Base-by-base conservation (phyloP, 2,329 filamentous ascomycete species). In the Ilyonectria destructans region DNA sequence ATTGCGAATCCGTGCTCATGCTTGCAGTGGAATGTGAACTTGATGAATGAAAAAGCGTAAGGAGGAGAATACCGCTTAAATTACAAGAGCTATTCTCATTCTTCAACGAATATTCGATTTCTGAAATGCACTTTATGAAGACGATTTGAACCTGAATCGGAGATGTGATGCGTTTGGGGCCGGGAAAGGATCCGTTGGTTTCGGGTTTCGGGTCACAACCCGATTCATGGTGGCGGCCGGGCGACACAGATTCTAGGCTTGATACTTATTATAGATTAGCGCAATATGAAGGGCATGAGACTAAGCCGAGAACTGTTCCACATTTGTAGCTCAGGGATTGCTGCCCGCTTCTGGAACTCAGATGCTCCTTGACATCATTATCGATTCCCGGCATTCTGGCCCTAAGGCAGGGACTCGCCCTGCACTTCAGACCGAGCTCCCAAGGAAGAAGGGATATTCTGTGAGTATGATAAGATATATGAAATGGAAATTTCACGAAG, bases 1-100 rank as follows among this genome's bases (percentile, higher is more conserved):
- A 29, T 6, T 57, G 57, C 10, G 12, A 1, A 0, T 45, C 31
- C 48, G 26, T 10, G 48, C 26, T 31, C 71, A 72, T 73, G n/a
- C 6, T 58, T 46, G 19, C 17, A n/a, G 23, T 13, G 29, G 19
- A 2, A 29, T n/a, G 10, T 5, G 51, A 17, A 8, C 8, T 19
- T 7, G 15, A 23, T 15, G 37, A 15, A 19, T 19, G 40, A 43
- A 8, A 6, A 17, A 17, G 8, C 7, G 15, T n/a, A 8, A 1
- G 17, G 15, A 43, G 5, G n/a, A n/a, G 15, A 43, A 43, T 43
- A n/a, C 6, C 2, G 40, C n/a, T n/a, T 6, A 17, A n/a, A 7
- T 8, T 7, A 48, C 12, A 49, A 15, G 5, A 23, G 13, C 2
- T 9, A 49, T 26, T 49, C 6, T 17, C 9, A 29, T 29, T 29